phyloP scores from a whole-genome alignment of 1,284 basidiomycete genomes.

The Mycena citricolor region DNA sequence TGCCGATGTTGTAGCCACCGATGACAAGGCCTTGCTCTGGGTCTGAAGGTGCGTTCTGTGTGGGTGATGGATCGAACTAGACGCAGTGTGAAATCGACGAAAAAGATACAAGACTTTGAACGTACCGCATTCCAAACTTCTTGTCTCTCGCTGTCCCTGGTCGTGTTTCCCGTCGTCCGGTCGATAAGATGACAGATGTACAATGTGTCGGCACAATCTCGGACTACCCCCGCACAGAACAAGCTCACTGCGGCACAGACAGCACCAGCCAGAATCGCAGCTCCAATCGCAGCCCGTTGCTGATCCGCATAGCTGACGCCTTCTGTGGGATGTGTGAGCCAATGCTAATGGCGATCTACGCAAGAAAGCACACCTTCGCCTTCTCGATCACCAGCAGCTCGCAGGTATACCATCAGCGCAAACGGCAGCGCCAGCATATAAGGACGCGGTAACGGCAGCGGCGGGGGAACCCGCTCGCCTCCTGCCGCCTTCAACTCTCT shows the following conservation, averaged over 20 bases:
- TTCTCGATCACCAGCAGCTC: constrained; percentile 53
- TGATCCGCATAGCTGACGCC: constrained; percentile 17
- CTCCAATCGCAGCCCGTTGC: constrained; percentile 20
- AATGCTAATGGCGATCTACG: too few species aligned
- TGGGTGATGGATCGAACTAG: constrained; percentile 23
- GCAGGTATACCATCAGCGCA: constrained; percentile 81
- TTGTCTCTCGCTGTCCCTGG: constrained; percentile 13
- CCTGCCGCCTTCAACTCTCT: constrained; percentile 41
- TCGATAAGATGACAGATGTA: constrained; percentile 22
- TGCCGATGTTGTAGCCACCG: constrained; percentile 8
- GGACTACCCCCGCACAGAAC: constrained; percentile 20
- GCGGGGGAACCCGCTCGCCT: constrained; percentile 8
- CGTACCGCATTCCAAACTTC: constrained; percentile 18
- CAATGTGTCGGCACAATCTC: constrained; percentile 23
- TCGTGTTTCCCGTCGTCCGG: constrained; percentile 15
- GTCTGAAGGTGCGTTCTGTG: constrained; percentile 10
- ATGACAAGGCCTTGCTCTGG: constrained; percentile 11
- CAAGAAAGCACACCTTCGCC: constrained; percentile 13
- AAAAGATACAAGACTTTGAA: neutral
- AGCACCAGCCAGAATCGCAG: constrained; percentile 18
- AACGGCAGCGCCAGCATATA: constrained; percentile 68
- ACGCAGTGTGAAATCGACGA: neutral
- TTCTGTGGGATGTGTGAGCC: too few species aligned
- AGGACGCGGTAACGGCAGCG: constrained; percentile 18
- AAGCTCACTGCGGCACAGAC: constrained; percentile 19